A percentile compares a stretch with the other conserved stretches of the same genome.
Conservation (phyloP, 176 grass and related monocot species). For the Triticum dicoccoides region DNA sequence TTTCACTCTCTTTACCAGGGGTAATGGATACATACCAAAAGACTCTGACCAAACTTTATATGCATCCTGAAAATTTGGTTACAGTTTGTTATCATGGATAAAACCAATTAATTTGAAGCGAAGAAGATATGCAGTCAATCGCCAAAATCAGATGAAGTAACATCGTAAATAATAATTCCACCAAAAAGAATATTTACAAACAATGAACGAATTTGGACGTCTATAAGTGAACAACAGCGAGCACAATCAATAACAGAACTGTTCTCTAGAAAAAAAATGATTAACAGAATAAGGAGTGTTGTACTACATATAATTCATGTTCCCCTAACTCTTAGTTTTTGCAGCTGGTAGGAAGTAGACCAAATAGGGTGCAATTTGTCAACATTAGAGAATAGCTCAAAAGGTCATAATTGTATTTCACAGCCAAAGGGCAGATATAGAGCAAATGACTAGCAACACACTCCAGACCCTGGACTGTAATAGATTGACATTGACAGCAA, state of each 20-base stretch:
- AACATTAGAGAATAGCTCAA: background rate
- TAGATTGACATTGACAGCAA: background rate
- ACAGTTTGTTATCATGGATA: conserved; percentile 3
- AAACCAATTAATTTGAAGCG: background rate
- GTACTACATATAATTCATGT: background rate
- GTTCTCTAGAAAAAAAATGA: background rate
- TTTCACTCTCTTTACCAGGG: conserved; percentile 87
- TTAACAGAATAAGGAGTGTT: background rate
- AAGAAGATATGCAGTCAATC: background rate
- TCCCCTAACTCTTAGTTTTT: background rate
- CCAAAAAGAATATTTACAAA: background rate
- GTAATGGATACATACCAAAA: conserved; percentile 79
- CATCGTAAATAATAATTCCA: background rate
- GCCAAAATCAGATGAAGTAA: conserved; percentile 17
- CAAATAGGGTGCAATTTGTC: background rate
- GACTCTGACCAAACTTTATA: conserved; percentile 83
- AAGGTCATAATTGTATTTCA: background rate
- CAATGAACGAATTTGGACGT: background rate
- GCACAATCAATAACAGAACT: background rate
- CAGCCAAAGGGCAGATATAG: background rate
- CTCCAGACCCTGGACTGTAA: background rate
- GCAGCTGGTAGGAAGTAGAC: background rate
- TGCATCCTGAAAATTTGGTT: conserved; percentile 55
- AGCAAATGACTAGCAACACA: background rate
- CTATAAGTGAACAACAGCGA: background rate